These are phyloP conservation scores for Phytophthora uliginosa DNA, from an alignment of 352 stramenopile species.

Conservation along the genomic window DNA sequence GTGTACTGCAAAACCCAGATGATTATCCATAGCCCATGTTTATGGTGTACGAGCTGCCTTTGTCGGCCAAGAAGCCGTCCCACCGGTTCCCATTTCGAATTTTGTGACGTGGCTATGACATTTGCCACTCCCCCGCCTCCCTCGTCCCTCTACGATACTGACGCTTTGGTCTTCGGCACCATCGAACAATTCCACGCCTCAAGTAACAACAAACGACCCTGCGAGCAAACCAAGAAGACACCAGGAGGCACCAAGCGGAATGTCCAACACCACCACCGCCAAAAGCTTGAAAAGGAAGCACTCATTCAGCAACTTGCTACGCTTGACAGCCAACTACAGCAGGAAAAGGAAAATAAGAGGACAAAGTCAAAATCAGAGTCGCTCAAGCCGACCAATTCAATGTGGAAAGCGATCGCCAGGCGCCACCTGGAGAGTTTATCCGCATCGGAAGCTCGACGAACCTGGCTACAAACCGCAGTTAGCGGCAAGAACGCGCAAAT, in stretches of 20 bases:
- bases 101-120: background rate
- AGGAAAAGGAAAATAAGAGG: background rate
- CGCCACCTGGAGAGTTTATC: background rate
- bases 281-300: conserved; percentile 7
- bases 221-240: background rate
- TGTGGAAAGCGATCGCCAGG: conserved; percentile 2
- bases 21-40: too few relatives aligned
- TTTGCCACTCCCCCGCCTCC: background rate
- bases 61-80: too few relatives aligned
- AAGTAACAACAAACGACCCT: background rate
- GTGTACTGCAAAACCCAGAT: too few relatives aligned
- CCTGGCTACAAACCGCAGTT: conserved; percentile 5
- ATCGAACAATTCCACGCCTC: background rate
- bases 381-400: background rate
- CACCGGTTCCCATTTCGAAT: background rate
- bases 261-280: conserved; percentile 5
- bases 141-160: background rate
- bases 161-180: background rate
- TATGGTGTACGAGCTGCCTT: too few relatives aligned
- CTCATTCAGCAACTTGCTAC: background rate
- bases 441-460: conserved; percentile 1
- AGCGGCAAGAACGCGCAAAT: background rate
- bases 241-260: background rate
- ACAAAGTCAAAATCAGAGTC: background rate
- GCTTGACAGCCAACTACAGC: background rate